Conservation (phyloP, 2,329 filamentous ascomycete species). For the Zalaria obscura region DNA sequence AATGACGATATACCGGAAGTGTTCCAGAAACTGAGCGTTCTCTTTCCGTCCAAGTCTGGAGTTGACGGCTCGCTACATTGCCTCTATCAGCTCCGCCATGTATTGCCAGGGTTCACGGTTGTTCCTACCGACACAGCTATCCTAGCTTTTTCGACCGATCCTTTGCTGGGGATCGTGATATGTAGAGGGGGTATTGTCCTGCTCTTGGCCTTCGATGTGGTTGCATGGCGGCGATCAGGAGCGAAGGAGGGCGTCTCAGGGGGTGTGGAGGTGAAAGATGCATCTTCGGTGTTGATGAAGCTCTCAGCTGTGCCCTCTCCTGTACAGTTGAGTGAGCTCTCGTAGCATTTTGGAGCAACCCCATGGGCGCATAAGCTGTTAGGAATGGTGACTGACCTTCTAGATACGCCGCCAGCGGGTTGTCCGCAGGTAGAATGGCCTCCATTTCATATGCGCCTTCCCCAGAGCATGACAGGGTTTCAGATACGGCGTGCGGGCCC, state of each 20-base stretch:
- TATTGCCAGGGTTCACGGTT: neutral
- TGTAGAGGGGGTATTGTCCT: slow-evolving; percentile 31
- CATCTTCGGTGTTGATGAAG: slow-evolving; percentile 4
- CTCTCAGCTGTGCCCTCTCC: slow-evolving; percentile 16
- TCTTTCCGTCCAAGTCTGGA: slow-evolving; percentile 62
- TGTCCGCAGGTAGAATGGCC: slow-evolving; percentile 72
- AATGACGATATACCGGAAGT: slow-evolving; percentile 85
- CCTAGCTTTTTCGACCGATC: slow-evolving; percentile 11
- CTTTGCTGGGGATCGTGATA: slow-evolving; percentile 19
- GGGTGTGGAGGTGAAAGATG: slow-evolving; percentile 3
- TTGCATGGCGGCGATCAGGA: slow-evolving; percentile 3
- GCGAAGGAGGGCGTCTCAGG: neutral
- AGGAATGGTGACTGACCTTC: slow-evolving; percentile 50
- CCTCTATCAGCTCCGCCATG: slow-evolving; percentile 9
- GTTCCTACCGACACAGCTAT: slow-evolving; percentile 4
- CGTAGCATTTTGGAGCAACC: neutral
- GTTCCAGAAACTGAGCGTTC: slow-evolving; percentile 75
- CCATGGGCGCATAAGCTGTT: neutral
- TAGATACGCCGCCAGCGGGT: slow-evolving; percentile 77
- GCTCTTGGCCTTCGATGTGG: slow-evolving; percentile 27
- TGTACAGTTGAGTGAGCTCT: slow-evolving; percentile 7
- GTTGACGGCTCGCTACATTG: slow-evolving; percentile 47
- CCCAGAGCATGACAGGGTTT: neutral
- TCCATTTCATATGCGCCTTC: slow-evolving; percentile 48
- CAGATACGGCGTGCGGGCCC: too few relatives aligned